phyloP scores from a whole-genome alignment of 306 rosid species.

The Chamaecrista fasciculata region DNA sequence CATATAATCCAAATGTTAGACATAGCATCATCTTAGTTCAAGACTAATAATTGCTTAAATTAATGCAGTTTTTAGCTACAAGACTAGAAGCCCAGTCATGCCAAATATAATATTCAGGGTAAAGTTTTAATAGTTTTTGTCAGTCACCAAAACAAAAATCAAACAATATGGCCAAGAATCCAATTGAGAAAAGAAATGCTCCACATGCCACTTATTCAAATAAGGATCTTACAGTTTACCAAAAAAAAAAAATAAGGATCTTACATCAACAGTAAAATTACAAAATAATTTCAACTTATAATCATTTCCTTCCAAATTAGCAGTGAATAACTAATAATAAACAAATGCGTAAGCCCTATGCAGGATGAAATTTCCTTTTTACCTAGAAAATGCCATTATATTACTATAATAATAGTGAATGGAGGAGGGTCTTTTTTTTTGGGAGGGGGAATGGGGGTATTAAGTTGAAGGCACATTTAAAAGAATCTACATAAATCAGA shows the following conservation, averaged over 20 bases:
- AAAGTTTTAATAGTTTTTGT: conserved; percentile 11
- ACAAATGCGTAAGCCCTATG: background rate
- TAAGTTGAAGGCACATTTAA: background rate
- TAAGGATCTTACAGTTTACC: background rate
- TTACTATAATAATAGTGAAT: background rate
- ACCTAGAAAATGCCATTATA: background rate
- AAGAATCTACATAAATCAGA: conserved; percentile 19
- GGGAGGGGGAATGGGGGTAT: too few relatives aligned
- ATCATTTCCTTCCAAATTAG: background rate
- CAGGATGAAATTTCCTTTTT: background rate
- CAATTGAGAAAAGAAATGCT: background rate
- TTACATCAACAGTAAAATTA: background rate
- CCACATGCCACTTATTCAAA: background rate
- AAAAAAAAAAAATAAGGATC: background rate
- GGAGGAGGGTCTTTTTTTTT: too few relatives aligned
- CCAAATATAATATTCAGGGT: background rate
- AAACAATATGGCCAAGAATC: background rate
- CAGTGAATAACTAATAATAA: background rate
- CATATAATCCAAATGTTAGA: conserved; percentile 39
- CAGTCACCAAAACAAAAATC: background rate
- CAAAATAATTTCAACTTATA: background rate
- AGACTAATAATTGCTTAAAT: background rate
- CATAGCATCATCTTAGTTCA: conserved; percentile 22
- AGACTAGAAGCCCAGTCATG: conserved; percentile 17
- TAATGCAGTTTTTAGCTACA: background rate